Conservation (phyloP, 179 eudicot species). For the Silene vulgaris region DNA sequence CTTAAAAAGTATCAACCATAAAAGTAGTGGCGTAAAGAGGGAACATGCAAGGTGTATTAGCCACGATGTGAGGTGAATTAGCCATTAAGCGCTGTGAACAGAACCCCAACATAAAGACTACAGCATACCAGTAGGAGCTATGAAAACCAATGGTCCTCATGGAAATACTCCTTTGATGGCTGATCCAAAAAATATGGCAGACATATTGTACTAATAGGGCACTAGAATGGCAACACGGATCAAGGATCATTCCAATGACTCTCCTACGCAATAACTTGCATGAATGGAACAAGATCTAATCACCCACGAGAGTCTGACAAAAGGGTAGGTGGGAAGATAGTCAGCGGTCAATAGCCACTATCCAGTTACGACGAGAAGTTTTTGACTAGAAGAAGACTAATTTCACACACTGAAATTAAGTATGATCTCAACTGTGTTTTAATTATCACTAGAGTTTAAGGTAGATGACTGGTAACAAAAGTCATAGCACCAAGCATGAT, state of each 20-base stretch:
- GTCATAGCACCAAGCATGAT: neutral
- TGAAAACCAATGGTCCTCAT: neutral
- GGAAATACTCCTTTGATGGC: neutral
- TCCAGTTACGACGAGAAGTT: neutral
- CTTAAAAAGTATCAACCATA: neutral
- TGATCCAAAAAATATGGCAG: slow-evolving; percentile 2
- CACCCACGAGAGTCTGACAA: slow-evolving; percentile 6
- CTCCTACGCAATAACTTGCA: neutral
- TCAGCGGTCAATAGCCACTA: neutral
- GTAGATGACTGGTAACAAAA: too few relatives aligned
- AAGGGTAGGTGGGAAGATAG: neutral
- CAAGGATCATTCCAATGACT: neutral
- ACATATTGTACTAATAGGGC: neutral
- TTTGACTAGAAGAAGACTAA: neutral
- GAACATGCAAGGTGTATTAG: neutral
- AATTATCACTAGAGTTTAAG: neutral
- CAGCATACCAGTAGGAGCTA: neutral
- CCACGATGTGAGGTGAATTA: neutral
- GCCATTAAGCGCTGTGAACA: neutral
- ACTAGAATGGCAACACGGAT: neutral
- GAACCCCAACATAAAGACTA: neutral
- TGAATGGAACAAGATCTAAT: neutral
- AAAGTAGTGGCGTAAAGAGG: neutral
- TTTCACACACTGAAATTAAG: neutral
- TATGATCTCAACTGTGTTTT: neutral